Percentiles rank a stretch among this genome's conserved stretches.
These are phyloP conservation scores for Chloroidium sp. DNA, from an alignment of 163 green algal species.

Conservation along the genomic window DNA sequence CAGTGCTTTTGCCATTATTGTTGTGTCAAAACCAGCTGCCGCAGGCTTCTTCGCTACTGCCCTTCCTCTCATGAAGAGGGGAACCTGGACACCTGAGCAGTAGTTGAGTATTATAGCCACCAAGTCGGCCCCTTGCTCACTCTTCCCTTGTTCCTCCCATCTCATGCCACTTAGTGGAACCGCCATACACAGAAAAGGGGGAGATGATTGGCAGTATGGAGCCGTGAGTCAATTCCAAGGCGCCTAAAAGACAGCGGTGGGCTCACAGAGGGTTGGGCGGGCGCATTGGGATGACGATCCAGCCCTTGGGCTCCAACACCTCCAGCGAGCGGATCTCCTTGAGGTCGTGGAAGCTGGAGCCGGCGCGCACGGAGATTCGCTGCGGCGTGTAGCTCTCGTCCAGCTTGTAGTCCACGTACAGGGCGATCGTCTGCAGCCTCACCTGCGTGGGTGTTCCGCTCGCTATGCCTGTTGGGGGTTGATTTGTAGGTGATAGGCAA, in stretches of 20 bases:
- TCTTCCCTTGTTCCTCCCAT: no score
- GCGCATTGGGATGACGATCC: constrained; percentile 62
- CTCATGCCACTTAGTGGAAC: no score
- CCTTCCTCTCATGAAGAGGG: no score
- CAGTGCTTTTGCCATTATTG: no score
- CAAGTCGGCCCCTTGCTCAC: no score
- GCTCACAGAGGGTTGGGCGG: constrained; percentile 18
- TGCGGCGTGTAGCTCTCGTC: constrained; percentile 97
- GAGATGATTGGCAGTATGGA: no score
- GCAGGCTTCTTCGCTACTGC: no score
- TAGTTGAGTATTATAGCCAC: no score
- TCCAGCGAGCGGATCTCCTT: constrained; percentile 65
- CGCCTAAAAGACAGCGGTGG: neutral
- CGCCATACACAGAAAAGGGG: no score
- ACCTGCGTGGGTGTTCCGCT: constrained; percentile 10
- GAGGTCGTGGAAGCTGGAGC: constrained; percentile 76
- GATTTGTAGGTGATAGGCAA: no score
- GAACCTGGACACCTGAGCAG: no score
- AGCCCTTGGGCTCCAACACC: constrained; percentile 81
- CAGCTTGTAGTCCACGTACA: constrained; percentile 85
- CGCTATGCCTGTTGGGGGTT: neutral
- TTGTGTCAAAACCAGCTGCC: no score
- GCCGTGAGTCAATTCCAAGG: neutral
- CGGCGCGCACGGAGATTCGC: constrained; percentile 72
- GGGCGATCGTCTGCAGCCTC: constrained; percentile 45